A percentile compares a stretch with the other conserved stretches of the same genome.
Conservation (phyloP, 2,329 filamentous ascomycete species). For the Xylariaceae sp. region DNA sequence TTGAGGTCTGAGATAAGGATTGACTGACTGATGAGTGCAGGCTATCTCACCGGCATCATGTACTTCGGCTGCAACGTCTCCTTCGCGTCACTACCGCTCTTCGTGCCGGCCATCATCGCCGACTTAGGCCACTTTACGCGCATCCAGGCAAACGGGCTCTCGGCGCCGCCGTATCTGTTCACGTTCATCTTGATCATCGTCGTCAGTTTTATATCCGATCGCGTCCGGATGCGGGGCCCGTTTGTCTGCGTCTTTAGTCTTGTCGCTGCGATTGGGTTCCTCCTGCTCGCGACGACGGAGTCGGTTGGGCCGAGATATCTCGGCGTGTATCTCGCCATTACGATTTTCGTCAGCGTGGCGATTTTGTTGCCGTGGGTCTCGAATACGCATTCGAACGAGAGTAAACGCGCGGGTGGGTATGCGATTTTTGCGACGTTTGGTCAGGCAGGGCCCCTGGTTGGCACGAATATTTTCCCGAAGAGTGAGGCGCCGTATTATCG, state of each 20-base stretch:
- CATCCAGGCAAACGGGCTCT: conserved; percentile 35
- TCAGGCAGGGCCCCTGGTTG: conserved; percentile 31
- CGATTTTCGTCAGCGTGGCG: conserved; percentile 35
- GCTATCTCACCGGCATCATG: conserved; percentile 35
- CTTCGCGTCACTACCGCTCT: conserved; percentile 31
- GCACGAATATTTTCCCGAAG: conserved; percentile 33
- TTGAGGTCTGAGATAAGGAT: too few species aligned
- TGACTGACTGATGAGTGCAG: not conserved
- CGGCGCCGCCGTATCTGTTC: conserved; percentile 37
- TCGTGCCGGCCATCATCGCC: conserved; percentile 32
- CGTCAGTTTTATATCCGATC: conserved; percentile 35
- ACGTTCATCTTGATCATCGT: conserved; percentile 37
- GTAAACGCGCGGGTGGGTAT: conserved; percentile 34
- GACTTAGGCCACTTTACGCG: conserved; percentile 34
- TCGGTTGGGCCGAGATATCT: conserved; percentile 33
- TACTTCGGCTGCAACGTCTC: conserved; percentile 32
- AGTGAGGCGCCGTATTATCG: conserved; percentile 33
- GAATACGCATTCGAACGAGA: conserved; percentile 36
- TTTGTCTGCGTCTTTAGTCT: conserved; percentile 34
- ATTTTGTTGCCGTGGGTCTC: conserved; percentile 35
- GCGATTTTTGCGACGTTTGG: conserved; percentile 37
- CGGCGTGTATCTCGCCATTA: conserved; percentile 36
- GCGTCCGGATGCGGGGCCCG: conserved; percentile 34
- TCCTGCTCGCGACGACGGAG: conserved; percentile 35
- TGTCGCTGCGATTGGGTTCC: conserved; percentile 36